Conservation (phyloP, 805 yeast genomes). For the Debaryomyces prosopidis region DNA sequence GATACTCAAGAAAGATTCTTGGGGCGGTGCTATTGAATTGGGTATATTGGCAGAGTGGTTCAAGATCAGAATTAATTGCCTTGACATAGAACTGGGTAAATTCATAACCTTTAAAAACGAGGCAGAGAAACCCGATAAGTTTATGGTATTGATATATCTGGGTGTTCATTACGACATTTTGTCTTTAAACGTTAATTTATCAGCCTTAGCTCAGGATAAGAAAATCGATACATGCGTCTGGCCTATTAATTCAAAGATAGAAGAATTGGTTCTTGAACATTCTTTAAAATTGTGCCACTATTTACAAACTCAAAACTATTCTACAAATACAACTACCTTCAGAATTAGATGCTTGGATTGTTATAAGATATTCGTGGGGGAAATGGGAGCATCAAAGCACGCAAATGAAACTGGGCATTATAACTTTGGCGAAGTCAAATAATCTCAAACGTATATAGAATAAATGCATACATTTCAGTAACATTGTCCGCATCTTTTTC, state of each 20-base stretch:
- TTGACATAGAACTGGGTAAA: constrained; percentile 64
- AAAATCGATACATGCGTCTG: constrained; percentile 44
- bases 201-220: constrained; percentile 21
- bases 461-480: background rate
- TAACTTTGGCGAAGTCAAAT: constrained; percentile 58
- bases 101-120: constrained; percentile 50
- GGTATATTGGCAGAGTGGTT: constrained; percentile 58
- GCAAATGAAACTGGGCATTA: constrained; percentile 62
- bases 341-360: constrained; percentile 60
- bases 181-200: constrained; percentile 31
- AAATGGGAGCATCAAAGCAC: constrained; percentile 63
- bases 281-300: constrained; percentile 40
- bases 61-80: constrained; percentile 52
- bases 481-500: background rate
- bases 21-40: constrained; percentile 87
- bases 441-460: background rate
- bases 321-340: constrained; percentile 65
- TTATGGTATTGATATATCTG: constrained; percentile 58
- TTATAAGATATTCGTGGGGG: constrained; percentile 54
- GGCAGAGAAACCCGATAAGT: constrained; percentile 35
- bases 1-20: constrained; percentile 59
- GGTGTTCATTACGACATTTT: constrained; percentile 77
- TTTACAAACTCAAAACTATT: constrained; percentile 54
- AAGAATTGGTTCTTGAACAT: constrained; percentile 34
- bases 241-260: constrained; percentile 28